Evolutionary conservation across 2,329 filamentous ascomycete genomes (phyloP).

Genomic region (Ophiostoma novo-ulmi): DNA sequence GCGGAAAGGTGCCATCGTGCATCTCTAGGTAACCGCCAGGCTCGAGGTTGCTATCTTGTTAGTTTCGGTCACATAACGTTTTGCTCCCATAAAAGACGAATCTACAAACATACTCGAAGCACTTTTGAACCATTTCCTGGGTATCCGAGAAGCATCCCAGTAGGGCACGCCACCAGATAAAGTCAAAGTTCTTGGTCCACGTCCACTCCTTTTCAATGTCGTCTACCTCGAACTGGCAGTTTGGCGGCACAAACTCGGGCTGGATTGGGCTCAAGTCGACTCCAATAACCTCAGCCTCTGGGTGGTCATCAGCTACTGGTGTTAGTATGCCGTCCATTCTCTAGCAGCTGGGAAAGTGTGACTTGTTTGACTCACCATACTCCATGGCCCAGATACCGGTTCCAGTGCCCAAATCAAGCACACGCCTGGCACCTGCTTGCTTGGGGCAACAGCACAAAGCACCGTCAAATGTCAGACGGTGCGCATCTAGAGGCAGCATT

Average conservation of each 20-base stretch:
- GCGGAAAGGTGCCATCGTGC: constrained; percentile 28
- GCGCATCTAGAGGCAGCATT: constrained; percentile 18
- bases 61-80: neutral
- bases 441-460: constrained; percentile 27
- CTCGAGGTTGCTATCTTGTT: constrained; percentile 25
- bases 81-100: neutral
- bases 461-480: constrained; percentile 24
- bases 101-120: constrained; percentile 20
- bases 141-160: constrained; percentile 28
- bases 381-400: constrained; percentile 29
- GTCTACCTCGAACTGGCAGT: constrained; percentile 28
- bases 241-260: constrained; percentile 25
- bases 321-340: neutral
- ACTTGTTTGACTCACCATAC: constrained; percentile 23
- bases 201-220: constrained; percentile 30
- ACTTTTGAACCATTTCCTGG: constrained; percentile 25
- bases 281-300: constrained; percentile 28
- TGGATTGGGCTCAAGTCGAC: constrained; percentile 29
- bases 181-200: constrained; percentile 28
- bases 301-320: constrained; percentile 26
- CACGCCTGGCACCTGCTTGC: constrained; percentile 24
- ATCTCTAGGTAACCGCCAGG: constrained; percentile 30
- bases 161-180: constrained; percentile 28
- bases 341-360: too few species aligned
- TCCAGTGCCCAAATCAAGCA: constrained; percentile 29